A percentile compares a stretch with the other conserved stretches of the same genome.
These are phyloP conservation scores for Starmerella floricola DNA, from an alignment of 805 yeast genomes.

Conservation along the genomic window DNA sequence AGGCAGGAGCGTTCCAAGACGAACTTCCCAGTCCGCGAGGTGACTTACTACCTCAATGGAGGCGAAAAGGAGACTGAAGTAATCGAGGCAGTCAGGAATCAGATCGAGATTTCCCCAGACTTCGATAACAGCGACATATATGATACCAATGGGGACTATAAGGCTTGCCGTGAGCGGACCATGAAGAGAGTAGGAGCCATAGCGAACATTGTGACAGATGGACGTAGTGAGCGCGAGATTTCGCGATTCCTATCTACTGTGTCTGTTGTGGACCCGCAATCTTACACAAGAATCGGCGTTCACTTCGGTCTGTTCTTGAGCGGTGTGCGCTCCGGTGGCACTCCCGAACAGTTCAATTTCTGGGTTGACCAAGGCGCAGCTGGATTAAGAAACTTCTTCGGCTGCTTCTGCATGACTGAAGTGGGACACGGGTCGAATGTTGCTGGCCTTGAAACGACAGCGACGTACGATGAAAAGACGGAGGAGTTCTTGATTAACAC, in stretches of 20 bases:
- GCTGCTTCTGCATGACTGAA: constrained; percentile 91
- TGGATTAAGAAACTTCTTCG: constrained; percentile 37
- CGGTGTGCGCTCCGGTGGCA: constrained; percentile 78
- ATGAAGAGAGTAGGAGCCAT: constrained; percentile 25
- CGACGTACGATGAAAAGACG: constrained; percentile 52
- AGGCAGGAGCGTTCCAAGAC: constrained; percentile 32
- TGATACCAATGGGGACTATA: constrained; percentile 36
- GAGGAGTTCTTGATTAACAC: constrained; percentile 70
- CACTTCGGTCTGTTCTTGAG: constrained; percentile 75
- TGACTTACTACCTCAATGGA: constrained; percentile 36
- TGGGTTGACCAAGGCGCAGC: constrained; percentile 58
- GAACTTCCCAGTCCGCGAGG: constrained; percentile 28
- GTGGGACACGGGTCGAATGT: constrained; percentile 89
- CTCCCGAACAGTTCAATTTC: constrained; percentile 67
- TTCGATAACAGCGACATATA: constrained; percentile 35
- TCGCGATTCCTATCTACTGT: constrained; percentile 23
- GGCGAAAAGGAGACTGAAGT: constrained; percentile 30
- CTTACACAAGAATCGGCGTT: constrained; percentile 74
- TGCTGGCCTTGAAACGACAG: constrained; percentile 87
- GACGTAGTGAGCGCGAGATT: constrained; percentile 25
- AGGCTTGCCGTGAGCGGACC: constrained; percentile 29
- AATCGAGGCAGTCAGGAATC: constrained; percentile 31
- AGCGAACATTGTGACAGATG: constrained; percentile 22
- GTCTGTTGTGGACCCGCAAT: constrained; percentile 50
- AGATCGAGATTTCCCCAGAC: constrained; percentile 43